These are phyloP conservation scores for Coemansia sp. DNA, from an alignment of 371 early-diverging fungal genomes.

Conservation along the genomic window DNA sequence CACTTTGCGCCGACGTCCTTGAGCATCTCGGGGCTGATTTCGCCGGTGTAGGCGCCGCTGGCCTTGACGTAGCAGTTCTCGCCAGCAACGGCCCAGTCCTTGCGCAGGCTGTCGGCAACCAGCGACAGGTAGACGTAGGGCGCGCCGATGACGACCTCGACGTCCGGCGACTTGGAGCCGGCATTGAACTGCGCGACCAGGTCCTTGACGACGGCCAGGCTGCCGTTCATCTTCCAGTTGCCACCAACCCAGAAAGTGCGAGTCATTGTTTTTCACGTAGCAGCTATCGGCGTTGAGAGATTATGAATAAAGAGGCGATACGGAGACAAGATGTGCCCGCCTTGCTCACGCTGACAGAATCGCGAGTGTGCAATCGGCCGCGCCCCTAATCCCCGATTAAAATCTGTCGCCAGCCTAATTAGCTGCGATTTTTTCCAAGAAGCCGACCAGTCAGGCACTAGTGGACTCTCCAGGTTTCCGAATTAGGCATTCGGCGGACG, in stretches of 20 bases:
- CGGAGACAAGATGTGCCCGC: slow-evolving; percentile 1
- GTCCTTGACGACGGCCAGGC: slow-evolving; percentile 65
- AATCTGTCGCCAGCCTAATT: not conserved
- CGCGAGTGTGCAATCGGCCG: too few relatives aligned
- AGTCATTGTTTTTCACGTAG: slow-evolving; percentile 15
- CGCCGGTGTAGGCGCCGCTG: slow-evolving; percentile 98
- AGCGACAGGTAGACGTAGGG: slow-evolving; percentile 90
- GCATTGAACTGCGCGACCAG: slow-evolving; percentile 77
- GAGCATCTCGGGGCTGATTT: slow-evolving; percentile 93
- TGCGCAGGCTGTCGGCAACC: slow-evolving; percentile 72
- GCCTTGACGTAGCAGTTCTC: slow-evolving; percentile 91
- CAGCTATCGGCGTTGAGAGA: not conserved
- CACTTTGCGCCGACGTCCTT: slow-evolving; percentile 94
- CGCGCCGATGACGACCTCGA: slow-evolving; percentile 97
- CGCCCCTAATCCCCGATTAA: slow-evolving; percentile 1
- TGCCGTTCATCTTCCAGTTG: slow-evolving; percentile 98
- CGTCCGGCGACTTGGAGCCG: slow-evolving; percentile 52
- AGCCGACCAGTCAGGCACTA: not conserved
- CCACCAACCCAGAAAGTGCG: slow-evolving; percentile 58
- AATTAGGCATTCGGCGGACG: not conserved
- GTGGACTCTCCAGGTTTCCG: not conserved
- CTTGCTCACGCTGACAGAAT: too few relatives aligned
- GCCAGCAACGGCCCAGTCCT: slow-evolving; percentile 88
- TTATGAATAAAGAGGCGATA: not conserved
- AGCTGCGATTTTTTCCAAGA: not conserved